Percentiles rank a stretch among this genome's conserved stretches.
Conservation (phyloP, 805 yeast species). For the Cyberlindnera misumaiensis region DNA sequence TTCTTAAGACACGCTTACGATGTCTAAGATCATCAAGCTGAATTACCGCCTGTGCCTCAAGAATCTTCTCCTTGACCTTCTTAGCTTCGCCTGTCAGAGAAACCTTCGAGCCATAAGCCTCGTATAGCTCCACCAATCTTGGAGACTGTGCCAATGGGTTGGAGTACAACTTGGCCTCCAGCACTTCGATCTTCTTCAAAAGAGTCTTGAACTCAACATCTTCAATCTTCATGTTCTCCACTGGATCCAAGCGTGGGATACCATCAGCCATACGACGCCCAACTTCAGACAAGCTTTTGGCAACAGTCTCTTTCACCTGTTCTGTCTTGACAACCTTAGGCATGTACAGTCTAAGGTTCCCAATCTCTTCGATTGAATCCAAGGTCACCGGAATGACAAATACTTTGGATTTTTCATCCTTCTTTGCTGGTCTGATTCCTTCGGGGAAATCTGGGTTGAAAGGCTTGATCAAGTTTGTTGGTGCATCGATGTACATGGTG, state of each 20-base stretch:
- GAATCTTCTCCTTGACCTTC: constrained; percentile 53
- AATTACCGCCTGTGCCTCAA: constrained; percentile 83
- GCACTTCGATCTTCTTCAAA: constrained; percentile 70
- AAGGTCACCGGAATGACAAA: constrained; percentile 84
- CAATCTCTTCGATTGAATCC: constrained; percentile 64
- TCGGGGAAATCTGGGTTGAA: constrained; percentile 74
- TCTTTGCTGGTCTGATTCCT: constrained; percentile 79
- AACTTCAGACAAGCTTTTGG: constrained; percentile 73
- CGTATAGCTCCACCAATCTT: constrained; percentile 55
- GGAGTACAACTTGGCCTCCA: constrained; percentile 64
- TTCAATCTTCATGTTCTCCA: constrained; percentile 86
- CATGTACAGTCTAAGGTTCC: constrained; percentile 72
- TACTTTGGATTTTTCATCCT: constrained; percentile 63
- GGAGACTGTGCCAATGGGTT: constrained; percentile 64
- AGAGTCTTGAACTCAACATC: constrained; percentile 71
- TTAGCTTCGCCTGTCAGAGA: constrained; percentile 53
- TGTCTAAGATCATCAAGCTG: constrained; percentile 91
- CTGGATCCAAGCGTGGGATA: constrained; percentile 84
- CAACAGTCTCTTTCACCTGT: constrained; percentile 54
- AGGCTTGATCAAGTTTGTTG: constrained; percentile 72
- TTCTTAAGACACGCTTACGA: constrained; percentile 86
- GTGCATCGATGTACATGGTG: constrained; percentile 75
- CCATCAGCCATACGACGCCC: constrained; percentile 84
- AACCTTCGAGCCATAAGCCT: constrained; percentile 58
- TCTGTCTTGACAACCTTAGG: constrained; percentile 67